Percentiles rank a stretch among this genome's conserved stretches.
Evolutionary conservation across 2,329 filamentous ascomycete genomes (phyloP).

Genomic region (Westerdykella sp.): DNA sequence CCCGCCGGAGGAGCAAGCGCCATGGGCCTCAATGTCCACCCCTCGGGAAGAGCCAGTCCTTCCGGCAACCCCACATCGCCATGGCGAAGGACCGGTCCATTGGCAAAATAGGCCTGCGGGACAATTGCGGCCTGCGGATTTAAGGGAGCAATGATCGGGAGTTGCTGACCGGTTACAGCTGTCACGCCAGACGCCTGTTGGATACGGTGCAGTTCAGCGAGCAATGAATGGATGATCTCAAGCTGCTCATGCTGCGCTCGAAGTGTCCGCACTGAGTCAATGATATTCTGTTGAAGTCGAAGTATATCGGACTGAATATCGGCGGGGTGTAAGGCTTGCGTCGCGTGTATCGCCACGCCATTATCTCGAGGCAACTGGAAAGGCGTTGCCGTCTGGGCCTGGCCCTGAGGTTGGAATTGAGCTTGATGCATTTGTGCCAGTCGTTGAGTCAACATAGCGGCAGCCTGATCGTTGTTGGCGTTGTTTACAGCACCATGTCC

Average conservation of each 20-base stretch:
- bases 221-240: slow-evolving; percentile 27
- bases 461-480: slow-evolving; percentile 17
- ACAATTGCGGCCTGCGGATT: slow-evolving; percentile 16
- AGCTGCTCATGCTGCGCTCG: slow-evolving; percentile 31
- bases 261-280: slow-evolving; percentile 30
- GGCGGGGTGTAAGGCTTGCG: slow-evolving; percentile 23
- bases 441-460: slow-evolving; percentile 20
- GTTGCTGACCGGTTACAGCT: slow-evolving; percentile 20
- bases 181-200: slow-evolving; percentile 25
- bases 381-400: slow-evolving; percentile 5
- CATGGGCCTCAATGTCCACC: slow-evolving; percentile 34
- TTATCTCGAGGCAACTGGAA: slow-evolving; percentile 6
- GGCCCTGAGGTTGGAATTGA: slow-evolving; percentile 7
- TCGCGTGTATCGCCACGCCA: slow-evolving; percentile 13
- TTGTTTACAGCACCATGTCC: slow-evolving; percentile 10
- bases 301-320: slow-evolving; percentile 34
- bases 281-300: slow-evolving; percentile 34
- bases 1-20: slow-evolving; percentile 8
- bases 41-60: slow-evolving; percentile 33
- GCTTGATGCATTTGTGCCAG: slow-evolving; percentile 12
- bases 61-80: slow-evolving; percentile 31
- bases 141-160: slow-evolving; percentile 20
- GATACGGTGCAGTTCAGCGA: slow-evolving; percentile 28
- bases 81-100: slow-evolving; percentile 27
- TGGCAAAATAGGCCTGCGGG: slow-evolving; percentile 31